phyloP scores from a whole-genome alignment of 805 yeast species.

The Candida multigemmis region DNA sequence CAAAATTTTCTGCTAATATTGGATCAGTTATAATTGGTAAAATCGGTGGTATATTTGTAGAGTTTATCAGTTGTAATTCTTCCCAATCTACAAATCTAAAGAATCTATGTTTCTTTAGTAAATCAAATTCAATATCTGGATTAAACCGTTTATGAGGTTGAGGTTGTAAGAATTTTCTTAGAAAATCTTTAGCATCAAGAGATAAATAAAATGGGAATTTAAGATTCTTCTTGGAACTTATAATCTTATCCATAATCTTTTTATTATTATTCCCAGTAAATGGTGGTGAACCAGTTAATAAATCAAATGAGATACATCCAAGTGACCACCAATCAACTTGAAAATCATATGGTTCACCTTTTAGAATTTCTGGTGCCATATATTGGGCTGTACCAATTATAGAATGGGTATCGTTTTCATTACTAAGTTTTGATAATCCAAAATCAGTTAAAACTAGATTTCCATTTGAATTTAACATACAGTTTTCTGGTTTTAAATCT shows the following conservation, averaged over 20 bases:
- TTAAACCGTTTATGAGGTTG: constrained; percentile 28
- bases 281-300: constrained; percentile 37
- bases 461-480: constrained; percentile 33
- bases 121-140: constrained; percentile 17
- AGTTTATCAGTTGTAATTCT: constrained; percentile 15
- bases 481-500: constrained; percentile 37
- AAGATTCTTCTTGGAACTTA: constrained; percentile 20
- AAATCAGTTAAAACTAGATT: constrained; percentile 36
- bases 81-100: constrained; percentile 31
- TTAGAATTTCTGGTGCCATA: constrained; percentile 39
- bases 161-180: constrained; percentile 25
- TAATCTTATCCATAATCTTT: constrained; percentile 29
- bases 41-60: constrained; percentile 26
- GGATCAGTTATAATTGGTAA: constrained; percentile 36
- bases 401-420: constrained; percentile 13
- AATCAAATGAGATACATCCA: constrained; percentile 35
- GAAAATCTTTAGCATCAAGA: constrained; percentile 32
- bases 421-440: constrained; percentile 31
- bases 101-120: constrained; percentile 26
- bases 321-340: constrained; percentile 41
- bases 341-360: constrained; percentile 31
- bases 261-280: constrained; percentile 34
- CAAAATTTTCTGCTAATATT: constrained; percentile 35
- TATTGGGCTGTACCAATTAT: constrained; percentile 38
- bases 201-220: constrained; percentile 32